Evolutionary conservation across 257 asterid genomes (phyloP), one percentile per base, ranked within the genome.

Genomic region (Linderniella brevidens): DNA sequence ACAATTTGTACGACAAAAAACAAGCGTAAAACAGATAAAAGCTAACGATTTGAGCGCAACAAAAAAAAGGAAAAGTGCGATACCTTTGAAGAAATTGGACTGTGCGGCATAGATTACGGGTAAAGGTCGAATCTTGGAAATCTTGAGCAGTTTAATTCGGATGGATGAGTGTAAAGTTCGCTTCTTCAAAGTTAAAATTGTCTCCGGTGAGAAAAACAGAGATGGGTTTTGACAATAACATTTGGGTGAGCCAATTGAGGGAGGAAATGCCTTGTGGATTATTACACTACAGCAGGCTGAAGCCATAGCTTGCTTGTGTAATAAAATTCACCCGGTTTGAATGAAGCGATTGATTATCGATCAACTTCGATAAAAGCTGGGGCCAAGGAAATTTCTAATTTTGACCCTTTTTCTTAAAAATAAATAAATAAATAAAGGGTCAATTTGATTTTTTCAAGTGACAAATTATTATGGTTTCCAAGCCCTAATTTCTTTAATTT

Each of bases 31-130:
- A 43, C 3, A 43, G 17, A 43, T 40, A 40, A 43, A n/a, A 11
- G 19, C 4, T 15, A 14, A 43, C 15, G n/a, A 43, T 9, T n/a
- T 8, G 14, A 43, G 9, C 13, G 14, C 48, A 45, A 14, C 19
- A 16, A 5, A 45, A 4, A 6, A 37, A 43, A 17, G 52, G 44
- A 14, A 11, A 17, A 41, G 56, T 45, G 35, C 17, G 36, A 35
- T 55, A 83, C 94, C 94, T 74, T 48, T 72, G 1, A 76, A 45
- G 58, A 82, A 56, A 71, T 68, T 76, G 61, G 76, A 74, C 42
- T 76, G 88, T 9, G 63, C 65, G 43, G 92, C 83, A 51, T 47
- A 65, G 35, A 70, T 49, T 11, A 50, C 19, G 8, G 78, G 75
- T 18, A 36, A 53, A 19, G 61, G 17, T 35, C 41, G 64, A 59